These are phyloP conservation scores for Vitis hybrid DNA, from an alignment of 177 flowering plant genomes.

Conservation along the genomic window DNA sequence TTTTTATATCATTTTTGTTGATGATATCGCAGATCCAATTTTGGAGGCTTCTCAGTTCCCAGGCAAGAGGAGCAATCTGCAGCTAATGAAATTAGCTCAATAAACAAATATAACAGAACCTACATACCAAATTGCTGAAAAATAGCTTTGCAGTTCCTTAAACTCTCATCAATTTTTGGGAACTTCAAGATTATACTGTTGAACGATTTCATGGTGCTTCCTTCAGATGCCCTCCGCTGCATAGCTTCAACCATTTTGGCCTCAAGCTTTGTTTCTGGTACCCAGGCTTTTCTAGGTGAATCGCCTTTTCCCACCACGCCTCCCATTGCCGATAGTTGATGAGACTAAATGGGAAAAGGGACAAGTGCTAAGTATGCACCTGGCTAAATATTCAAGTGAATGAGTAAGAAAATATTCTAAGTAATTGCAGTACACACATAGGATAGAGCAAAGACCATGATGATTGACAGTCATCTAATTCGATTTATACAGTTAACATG, in stretches of 20 bases:
- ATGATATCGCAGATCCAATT: not conserved
- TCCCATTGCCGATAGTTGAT: slow-evolving; percentile 52
- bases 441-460: not conserved
- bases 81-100: not conserved
- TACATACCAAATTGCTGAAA: slow-evolving; percentile 80
- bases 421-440: not conserved
- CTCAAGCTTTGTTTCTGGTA: slow-evolving; percentile 80
- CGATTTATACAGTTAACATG: not conserved
- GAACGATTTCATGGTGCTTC: slow-evolving; percentile 71
- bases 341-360: slow-evolving; percentile 7
- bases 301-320: slow-evolving; percentile 50
- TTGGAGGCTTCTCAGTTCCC: not conserved
- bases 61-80: not conserved
- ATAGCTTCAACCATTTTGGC: slow-evolving; percentile 85
- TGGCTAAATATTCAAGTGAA: slow-evolving; percentile 4
- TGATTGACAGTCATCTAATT: not conserved
- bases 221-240: slow-evolving; percentile 58
- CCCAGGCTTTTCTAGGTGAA: slow-evolving; percentile 34
- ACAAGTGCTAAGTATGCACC: not conserved
- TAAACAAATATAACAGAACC: not conserved
- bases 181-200: slow-evolving; percentile 79
- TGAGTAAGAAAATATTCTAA: not conserved
- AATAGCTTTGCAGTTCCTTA: slow-evolving; percentile 69
- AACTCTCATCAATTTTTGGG: slow-evolving; percentile 81
- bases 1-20: not conserved